Conservation (phyloP, 208 protist genomes). For the Crithidia sp. region DNA sequence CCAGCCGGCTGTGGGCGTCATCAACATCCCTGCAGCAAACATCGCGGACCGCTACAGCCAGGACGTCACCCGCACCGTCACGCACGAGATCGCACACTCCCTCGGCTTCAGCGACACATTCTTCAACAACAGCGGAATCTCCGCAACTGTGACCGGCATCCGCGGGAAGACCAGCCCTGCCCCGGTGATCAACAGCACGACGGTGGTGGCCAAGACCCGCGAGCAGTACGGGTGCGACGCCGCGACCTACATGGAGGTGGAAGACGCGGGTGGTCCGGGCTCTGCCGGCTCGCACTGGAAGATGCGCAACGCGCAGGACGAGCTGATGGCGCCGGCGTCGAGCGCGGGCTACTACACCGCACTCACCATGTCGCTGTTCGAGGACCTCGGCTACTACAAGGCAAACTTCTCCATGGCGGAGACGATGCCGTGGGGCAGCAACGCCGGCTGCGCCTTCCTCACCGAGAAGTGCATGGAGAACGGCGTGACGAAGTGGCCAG, state of each 20-base stretch:
- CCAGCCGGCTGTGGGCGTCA: constrained; percentile 47
- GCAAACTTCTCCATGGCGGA: constrained; percentile 67
- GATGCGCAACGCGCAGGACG: constrained; percentile 72
- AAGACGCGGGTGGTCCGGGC: constrained; percentile 60
- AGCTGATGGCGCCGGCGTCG: constrained; percentile 72
- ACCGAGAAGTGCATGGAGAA: constrained; percentile 46
- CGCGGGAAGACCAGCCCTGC: constrained; percentile 36
- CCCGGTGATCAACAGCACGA: constrained; percentile 35
- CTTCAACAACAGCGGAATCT: constrained; percentile 23
- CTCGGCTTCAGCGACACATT: constrained; percentile 58
- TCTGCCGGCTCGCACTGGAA: constrained; percentile 85
- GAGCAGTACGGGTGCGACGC: constrained; percentile 71
- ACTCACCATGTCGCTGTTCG: constrained; percentile 85
- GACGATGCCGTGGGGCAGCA: constrained; percentile 69
- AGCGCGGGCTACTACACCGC: constrained; percentile 52
- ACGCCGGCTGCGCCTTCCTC: constrained; percentile 65
- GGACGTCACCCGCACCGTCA: constrained; percentile 25
- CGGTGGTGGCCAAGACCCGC: constrained; percentile 38
- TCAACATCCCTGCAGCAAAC: constrained; percentile 52
- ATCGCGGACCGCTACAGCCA: constrained; percentile 15
- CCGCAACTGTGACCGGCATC: constrained; percentile 10
- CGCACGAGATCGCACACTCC: constrained; percentile 88
- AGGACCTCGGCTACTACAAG: constrained; percentile 82
- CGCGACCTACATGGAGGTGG: constrained; percentile 71
- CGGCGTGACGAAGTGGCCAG: constrained; percentile 32